Conservation (phyloP, 306 rosid species). For the Castanea mollissima region DNA sequence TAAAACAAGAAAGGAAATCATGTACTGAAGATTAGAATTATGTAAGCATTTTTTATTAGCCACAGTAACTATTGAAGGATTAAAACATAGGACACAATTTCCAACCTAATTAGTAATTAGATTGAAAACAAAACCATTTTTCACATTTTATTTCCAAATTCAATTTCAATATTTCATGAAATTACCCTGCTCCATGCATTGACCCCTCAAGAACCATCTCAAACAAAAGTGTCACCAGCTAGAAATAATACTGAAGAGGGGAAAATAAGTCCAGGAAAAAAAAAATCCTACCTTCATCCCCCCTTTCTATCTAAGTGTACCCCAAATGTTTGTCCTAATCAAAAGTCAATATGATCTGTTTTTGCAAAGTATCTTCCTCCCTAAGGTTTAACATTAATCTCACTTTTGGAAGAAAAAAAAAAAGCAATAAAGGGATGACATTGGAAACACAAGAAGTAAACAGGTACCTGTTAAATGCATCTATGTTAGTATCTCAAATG, state of each 20-base stretch:
- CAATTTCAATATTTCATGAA: not conserved
- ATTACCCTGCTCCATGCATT: not conserved
- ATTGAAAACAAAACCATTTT: not conserved
- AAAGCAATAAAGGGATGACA: not conserved
- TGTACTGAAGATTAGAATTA: not conserved
- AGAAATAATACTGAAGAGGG: not conserved
- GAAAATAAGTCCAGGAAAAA: not conserved
- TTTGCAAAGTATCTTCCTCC: not conserved
- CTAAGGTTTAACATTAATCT: not conserved
- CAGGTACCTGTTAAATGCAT: not conserved
- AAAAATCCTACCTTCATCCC: not conserved
- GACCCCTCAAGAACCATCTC: not conserved
- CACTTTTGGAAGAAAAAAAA: not conserved
- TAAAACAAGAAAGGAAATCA: slow-evolving; percentile 10
- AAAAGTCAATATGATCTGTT: not conserved
- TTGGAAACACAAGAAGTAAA: not conserved
- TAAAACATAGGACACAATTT: not conserved
- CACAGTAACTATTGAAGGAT: not conserved
- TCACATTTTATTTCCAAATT: not conserved
- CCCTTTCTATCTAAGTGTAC: not conserved
- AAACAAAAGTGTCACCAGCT: not conserved
- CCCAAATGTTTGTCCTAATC: not conserved
- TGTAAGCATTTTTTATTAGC: not conserved
- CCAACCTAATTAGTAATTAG: not conserved
- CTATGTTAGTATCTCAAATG: not conserved